Percentiles rank a stretch among this genome's conserved stretches.
Evolutionary conservation across 139 green algal genomes (phyloP).

Genomic region (Spirogloea muscicola): DNA sequence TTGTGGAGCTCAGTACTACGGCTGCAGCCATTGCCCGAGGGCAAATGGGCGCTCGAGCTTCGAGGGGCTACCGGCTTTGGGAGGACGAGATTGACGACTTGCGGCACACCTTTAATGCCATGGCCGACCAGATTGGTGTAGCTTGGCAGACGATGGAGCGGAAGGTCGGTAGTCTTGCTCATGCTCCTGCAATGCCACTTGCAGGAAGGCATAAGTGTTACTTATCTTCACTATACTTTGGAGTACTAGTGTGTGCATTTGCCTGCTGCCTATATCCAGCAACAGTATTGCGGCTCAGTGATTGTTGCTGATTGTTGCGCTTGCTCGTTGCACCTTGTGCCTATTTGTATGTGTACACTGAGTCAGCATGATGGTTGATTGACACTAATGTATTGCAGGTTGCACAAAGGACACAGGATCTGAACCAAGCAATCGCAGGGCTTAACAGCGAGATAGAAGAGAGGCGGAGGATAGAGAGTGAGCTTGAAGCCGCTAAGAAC

Average conservation of each 20-base stretch:
- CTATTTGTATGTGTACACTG: too few species aligned
- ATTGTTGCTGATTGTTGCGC: not conserved
- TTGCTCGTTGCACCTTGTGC: not conserved
- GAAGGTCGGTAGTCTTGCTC: constrained; percentile 3
- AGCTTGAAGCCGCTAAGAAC: constrained; percentile 4
- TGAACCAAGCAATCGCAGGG: not conserved
- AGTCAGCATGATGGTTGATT: too few species aligned
- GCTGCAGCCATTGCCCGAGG: constrained; percentile 2
- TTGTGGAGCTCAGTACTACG: constrained; percentile 2
- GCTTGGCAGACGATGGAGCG: constrained; percentile 16
- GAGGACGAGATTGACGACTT: constrained; percentile 31
- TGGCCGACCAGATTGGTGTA: constrained; percentile 23
- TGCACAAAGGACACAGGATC: not conserved
- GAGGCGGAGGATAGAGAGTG: not conserved
- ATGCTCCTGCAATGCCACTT: not conserved
- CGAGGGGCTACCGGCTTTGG: not conserved
- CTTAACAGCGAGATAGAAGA: not conserved
- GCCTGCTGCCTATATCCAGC: not conserved
- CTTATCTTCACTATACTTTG: too few species aligned
- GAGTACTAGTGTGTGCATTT: not conserved
- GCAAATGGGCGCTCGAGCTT: constrained; percentile 4
- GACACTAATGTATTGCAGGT: too few species aligned
- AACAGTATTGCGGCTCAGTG: not conserved
- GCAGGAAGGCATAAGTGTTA: too few species aligned
- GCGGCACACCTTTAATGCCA: constrained; percentile 27